Base-by-base conservation (phyloP, 495 filamentous ascomycete species). In the Xylaria longipes region DNA sequence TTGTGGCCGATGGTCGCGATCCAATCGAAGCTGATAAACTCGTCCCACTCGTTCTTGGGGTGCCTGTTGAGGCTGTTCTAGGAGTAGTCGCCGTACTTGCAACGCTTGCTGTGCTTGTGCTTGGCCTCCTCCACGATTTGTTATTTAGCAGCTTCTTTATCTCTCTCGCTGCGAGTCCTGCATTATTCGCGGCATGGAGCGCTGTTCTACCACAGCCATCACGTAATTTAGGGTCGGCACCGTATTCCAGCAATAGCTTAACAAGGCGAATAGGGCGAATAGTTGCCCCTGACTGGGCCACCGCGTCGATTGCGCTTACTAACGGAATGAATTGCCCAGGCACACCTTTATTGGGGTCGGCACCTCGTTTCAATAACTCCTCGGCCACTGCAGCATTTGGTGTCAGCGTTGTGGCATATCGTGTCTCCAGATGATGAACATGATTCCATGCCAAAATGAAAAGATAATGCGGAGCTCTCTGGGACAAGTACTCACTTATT, bases 231-330 rank as follows among this genome's bases (percentile, higher is more conserved):
- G 75, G 69, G 29, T 80, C 67, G 0, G 80, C 80, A 15, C 76
- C 80, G 17, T 72, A 25, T 15, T 74, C 62, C 6, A 80, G 37
- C 31, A 83, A 67, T 31, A 70, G 20, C 35, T 77, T 48, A 22
- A 79, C 72, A 14, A 77, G 68, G 1, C 15, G n/a, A 31, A 76
- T 75, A 33, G 72, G 68, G 1, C 15, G n/a, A 31, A 76, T 75
- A 33, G 72, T 75, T 25, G 41, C 67, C 2, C 61, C 60, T 31
- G 39, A 57, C n/a, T 69, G 66, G 46, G 71, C 69, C 15, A 71
- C 71, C 8, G 74, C 48, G n/a, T 76, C 71, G 71, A 77, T 77
- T n/a, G 76, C 75, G 56, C 50, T 57, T 22, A 77, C 61, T 14
- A 78, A 57, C 14, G 76, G 71, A 27, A 73, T 78, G 25, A 63